Evolutionary conservation across 2,329 filamentous ascomycete genomes (phyloP).

Genomic region (Aureobasidium sp.): DNA sequence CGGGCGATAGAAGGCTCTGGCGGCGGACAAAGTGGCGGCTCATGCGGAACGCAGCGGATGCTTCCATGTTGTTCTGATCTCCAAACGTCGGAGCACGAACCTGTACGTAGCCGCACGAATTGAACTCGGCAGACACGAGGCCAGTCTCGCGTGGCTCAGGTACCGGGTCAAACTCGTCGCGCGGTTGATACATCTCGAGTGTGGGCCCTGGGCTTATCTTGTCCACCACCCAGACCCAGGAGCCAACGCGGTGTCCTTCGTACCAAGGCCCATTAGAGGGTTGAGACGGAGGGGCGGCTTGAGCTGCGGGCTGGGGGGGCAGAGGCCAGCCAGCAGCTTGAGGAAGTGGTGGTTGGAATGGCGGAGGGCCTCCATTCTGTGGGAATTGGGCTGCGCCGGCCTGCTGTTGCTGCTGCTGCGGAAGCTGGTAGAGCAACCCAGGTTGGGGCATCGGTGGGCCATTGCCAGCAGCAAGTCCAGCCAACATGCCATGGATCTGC

Average conservation of each 20-base stretch:
- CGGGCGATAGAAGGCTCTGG: conserved; percentile 24
- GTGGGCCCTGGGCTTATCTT: conserved; percentile 43
- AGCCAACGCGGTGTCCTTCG: conserved; percentile 34
- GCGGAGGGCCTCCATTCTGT: not conserved
- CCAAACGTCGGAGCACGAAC: conserved; percentile 29
- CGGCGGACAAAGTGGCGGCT: conserved; percentile 28
- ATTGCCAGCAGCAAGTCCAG: not conserved
- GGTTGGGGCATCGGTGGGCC: not conserved
- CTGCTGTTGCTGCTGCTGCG: not conserved
- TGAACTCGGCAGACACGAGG: conserved; percentile 44
- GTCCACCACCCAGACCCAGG: conserved; percentile 47
- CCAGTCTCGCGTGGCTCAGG: conserved; percentile 24
- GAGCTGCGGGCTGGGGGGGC: not conserved
- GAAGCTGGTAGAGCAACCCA: conserved; percentile 1
- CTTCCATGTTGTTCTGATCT: conserved; percentile 31
- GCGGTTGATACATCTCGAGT: conserved; percentile 33
- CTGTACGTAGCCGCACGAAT: conserved; percentile 55
- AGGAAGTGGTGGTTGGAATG: not conserved
- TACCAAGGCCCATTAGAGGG: conserved; percentile 22
- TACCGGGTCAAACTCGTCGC: conserved; percentile 26
- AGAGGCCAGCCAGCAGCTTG: not conserved
- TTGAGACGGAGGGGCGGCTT: not conserved
- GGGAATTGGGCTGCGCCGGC: not conserved
- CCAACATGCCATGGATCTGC: conserved; percentile 2
- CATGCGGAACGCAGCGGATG: conserved; percentile 16